Evolutionary conservation across 1,284 basidiomycete genomes (phyloP).

Genomic region (Anthracocystis setariae): DNA sequence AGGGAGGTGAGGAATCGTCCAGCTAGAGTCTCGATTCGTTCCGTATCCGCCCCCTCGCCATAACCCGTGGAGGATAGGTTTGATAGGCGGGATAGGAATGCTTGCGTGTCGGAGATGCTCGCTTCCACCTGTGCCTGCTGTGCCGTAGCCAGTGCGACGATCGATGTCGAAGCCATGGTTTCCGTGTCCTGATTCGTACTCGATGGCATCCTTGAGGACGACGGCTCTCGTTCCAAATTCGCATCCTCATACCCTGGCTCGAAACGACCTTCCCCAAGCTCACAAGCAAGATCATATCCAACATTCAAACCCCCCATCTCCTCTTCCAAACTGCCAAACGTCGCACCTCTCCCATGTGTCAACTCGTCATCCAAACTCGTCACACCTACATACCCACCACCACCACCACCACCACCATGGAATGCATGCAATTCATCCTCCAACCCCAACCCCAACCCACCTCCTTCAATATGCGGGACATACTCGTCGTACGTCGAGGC

Average conservation of each 20-base stretch:
- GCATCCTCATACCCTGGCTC: too few relatives aligned
- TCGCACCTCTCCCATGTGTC: too few relatives aligned
- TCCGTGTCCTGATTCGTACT: conserved; percentile 1
- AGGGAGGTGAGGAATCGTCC: conserved; percentile 23
- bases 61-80: neutral
- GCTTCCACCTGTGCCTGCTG: conserved; percentile 1
- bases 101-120: conserved; percentile 2
- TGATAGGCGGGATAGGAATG: conserved; percentile 11
- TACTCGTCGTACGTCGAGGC: neutral
- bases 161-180: neutral
- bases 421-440: neutral
- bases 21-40: conserved; percentile 18
- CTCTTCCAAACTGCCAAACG: conserved; percentile 4
- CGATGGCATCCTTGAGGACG: conserved; percentile 1
- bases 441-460: neutral
- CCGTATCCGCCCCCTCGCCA: conserved; percentile 17
- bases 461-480: neutral
- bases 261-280: too few relatives aligned
- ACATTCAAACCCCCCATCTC: conserved; percentile 12
- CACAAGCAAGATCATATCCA: conserved; percentile 8
- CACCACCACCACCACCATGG: conserved; percentile 3
- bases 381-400: too few relatives aligned
- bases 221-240: too few relatives aligned
- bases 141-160: neutral
- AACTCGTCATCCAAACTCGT: too few relatives aligned